Conservation (phyloP, 2,329 filamentous ascomycete species). For the Venturia pyrina region DNA sequence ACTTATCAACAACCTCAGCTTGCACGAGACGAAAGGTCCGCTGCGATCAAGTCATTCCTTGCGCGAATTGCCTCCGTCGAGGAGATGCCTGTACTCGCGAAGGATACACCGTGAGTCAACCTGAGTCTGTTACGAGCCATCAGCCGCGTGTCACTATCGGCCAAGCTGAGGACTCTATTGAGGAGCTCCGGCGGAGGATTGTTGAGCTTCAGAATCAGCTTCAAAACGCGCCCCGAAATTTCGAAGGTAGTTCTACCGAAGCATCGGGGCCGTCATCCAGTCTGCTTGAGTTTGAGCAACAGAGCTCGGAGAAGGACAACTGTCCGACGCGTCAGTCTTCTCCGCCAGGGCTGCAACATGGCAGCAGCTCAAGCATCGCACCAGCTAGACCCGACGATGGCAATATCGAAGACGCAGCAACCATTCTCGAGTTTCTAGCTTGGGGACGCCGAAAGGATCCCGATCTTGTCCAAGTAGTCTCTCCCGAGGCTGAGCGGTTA, state of each 20-base stretch:
- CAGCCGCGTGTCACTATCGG: background rate
- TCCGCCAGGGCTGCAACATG: background rate
- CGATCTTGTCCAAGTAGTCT: slow-evolving; percentile 11
- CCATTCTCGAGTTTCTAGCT: slow-evolving; percentile 38
- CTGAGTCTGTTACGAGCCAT: background rate
- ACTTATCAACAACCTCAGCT: background rate
- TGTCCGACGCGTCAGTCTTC: background rate
- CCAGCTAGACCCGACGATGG: background rate
- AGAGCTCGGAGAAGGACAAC: background rate
- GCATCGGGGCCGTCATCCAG: background rate
- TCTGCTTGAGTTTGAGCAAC: background rate
- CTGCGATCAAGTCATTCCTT: background rate
- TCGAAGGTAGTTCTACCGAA: background rate
- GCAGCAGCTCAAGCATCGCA: background rate
- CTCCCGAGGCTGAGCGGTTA: background rate
- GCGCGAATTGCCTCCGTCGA: slow-evolving; percentile 5
- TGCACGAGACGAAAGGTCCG: slow-evolving; percentile 9
- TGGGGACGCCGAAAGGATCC: slow-evolving; percentile 38
- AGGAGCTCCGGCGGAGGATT: background rate
- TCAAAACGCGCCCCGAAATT: background rate
- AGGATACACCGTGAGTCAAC: background rate
- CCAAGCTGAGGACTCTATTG: background rate
- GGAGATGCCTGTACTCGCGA: background rate
- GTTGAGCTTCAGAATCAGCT: slow-evolving; percentile 2
- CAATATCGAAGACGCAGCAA: slow-evolving; percentile 28